phyloP scores from a whole-genome alignment of 2,329 filamentous ascomycete species.

The Furcasterigmium furcatum region DNA sequence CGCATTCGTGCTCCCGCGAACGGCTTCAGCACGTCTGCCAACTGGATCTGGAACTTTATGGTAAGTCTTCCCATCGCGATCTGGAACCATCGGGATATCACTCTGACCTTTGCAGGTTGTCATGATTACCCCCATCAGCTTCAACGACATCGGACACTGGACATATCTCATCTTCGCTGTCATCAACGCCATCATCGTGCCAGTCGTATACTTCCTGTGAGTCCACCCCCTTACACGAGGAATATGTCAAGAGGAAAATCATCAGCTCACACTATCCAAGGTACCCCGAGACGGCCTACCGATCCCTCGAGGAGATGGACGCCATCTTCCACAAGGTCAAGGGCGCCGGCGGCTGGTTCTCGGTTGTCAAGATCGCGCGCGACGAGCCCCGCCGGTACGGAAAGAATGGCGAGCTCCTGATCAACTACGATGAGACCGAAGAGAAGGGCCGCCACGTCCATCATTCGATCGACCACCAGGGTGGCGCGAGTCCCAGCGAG shows the following conservation, averaged over 20 bases:
- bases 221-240: too few relatives aligned
- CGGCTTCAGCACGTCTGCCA: conserved; percentile 49
- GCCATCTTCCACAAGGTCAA: conserved; percentile 57
- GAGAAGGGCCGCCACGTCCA: conserved; percentile 23
- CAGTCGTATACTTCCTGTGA: conserved; percentile 57
- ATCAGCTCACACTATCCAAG: too few relatives aligned
- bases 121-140: conserved; percentile 59
- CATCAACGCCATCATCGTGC: conserved; percentile 60
- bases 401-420: conserved; percentile 55
- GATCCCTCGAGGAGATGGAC: conserved; percentile 66
- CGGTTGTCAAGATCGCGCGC: conserved; percentile 31
- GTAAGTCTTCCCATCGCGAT: conserved; percentile 18
- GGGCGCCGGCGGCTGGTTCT: conserved; percentile 31
- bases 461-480: conserved; percentile 5
- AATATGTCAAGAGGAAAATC: too few relatives aligned
- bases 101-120: too few relatives aligned
- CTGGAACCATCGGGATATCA: too few relatives aligned
- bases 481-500: conserved; percentile 17
- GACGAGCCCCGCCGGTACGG: conserved; percentile 54
- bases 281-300: conserved; percentile 63
- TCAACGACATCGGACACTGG: conserved; percentile 53
- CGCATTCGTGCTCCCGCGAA: conserved; percentile 59
- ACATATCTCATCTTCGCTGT: conserved; percentile 66
- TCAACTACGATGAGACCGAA: conserved; percentile 37
- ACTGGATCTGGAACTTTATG: conserved; percentile 63